A percentile compares a stretch with the other conserved stretches of the same genome.
These are phyloP conservation scores for Hibiscus mutabilis DNA, from an alignment of 345 rosid species.

Conservation along the genomic window DNA sequence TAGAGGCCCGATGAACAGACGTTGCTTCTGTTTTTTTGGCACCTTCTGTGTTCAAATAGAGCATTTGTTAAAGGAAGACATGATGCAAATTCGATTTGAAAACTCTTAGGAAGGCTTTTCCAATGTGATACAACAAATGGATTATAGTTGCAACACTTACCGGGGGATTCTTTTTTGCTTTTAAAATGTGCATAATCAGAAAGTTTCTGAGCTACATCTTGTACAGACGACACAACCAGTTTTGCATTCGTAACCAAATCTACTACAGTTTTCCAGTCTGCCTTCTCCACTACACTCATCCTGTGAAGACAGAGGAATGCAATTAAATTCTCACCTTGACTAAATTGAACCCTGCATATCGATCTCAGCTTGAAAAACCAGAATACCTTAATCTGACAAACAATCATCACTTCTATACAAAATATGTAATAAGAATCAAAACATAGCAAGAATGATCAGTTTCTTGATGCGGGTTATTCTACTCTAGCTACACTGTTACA, in stretches of 20 bases:
- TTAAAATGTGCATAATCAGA: conserved; percentile 65
- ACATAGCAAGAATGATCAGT: not conserved
- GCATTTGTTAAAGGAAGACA: not conserved
- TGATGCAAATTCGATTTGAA: not conserved
- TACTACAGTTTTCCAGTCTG: conserved; percentile 73
- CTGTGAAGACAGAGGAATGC: conserved; percentile 27
- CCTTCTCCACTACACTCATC: conserved; percentile 76
- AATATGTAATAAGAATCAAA: not conserved
- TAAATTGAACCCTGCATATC: not conserved
- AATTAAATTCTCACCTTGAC: not conserved
- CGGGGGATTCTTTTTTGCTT: conserved; percentile 33
- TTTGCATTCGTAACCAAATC: conserved; percentile 83
- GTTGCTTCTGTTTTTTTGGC: conserved; percentile 15
- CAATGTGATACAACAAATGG: not conserved
- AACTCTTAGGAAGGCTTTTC: not conserved
- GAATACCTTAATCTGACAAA: not conserved
- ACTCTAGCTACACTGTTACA: not conserved
- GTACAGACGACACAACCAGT: conserved; percentile 74
- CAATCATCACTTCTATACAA: not conserved
- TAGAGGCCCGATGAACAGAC: conserved; percentile 5
- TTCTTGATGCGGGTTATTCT: not conserved
- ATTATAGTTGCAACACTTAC: conserved; percentile 29
- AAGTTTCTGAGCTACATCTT: conserved; percentile 81
- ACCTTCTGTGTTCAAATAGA: conserved; percentile 32
- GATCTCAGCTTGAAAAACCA: not conserved